Conservation (phyloP, 2,329 filamentous ascomycete genomes). For the Karstenula rhodostoma region DNA sequence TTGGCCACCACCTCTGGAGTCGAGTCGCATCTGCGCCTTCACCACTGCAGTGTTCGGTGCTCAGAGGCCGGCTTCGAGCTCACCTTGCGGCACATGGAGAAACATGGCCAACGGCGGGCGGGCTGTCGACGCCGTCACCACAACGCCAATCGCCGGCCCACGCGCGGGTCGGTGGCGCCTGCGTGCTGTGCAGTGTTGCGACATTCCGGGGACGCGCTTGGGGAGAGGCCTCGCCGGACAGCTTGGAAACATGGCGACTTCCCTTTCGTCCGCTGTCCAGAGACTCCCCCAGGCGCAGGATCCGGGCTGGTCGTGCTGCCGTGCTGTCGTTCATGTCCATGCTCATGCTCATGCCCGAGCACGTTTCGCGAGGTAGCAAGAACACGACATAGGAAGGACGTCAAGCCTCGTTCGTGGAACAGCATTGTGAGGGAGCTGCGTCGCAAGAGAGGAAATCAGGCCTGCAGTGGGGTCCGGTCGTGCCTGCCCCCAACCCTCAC, state of each 20-base stretch:
- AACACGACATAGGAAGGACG: no score
- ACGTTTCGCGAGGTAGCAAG: neutral
- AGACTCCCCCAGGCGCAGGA: neutral
- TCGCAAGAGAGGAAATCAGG: neutral
- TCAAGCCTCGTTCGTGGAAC: neutral
- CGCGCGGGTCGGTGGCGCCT: neutral
- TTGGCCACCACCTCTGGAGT: no score
- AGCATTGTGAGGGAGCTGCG: neutral
- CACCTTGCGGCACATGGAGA: neutral
- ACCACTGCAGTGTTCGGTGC: no score
- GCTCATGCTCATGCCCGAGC: conserved; percentile 9
- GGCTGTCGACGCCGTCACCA: neutral
- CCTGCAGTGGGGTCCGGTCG: conserved; percentile 4
- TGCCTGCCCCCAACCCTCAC: conserved; percentile 16
- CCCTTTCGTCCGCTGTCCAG: no score
- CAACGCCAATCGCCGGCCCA: neutral
- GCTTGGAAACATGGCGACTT: neutral
- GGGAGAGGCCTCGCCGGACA: neutral
- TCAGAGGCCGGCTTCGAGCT: neutral
- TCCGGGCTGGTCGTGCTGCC: conserved; percentile 3
- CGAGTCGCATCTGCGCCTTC: no score
- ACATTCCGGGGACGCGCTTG: neutral
- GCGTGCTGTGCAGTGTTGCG: neutral
- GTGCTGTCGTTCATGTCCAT: no score
- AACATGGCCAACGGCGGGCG: conserved; percentile 15